phyloP scores from a whole-genome alignment of 164 flowering plant genomes.

The Paratinospora sagittata region DNA sequence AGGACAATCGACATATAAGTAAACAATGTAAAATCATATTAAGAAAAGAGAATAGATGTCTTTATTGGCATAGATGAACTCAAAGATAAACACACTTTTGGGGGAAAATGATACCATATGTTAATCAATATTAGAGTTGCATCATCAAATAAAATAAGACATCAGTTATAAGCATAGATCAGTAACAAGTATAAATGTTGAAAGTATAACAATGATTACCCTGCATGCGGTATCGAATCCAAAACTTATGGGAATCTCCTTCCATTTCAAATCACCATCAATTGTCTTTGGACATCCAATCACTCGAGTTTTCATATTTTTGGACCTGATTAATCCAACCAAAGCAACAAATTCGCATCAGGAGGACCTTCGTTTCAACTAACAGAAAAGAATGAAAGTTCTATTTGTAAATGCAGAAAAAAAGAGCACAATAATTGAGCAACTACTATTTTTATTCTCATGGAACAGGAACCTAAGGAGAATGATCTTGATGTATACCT shows the following conservation, averaged over 20 bases:
- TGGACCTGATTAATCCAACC: constrained; percentile 42
- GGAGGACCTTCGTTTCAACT: background rate
- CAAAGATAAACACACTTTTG: no score
- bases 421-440: background rate
- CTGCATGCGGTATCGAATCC: constrained; percentile 97
- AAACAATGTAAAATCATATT: no score
- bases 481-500: constrained; percentile 35
- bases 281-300: constrained; percentile 95
- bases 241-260: constrained; percentile 87
- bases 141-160: background rate
- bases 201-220: constrained; percentile 34
- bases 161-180: background rate
- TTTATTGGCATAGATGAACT: no score
- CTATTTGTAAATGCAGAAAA: no score
- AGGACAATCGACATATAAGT: no score
- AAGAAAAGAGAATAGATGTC: no score
- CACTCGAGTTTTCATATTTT: constrained; percentile 65
- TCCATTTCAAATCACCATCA: constrained; percentile 91
- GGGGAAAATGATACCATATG: no score
- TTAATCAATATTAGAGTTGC: no score
- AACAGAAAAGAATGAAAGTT: background rate
- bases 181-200: background rate
- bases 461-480: background rate
- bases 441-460: background rate
- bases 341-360: constrained; percentile 1